Conservation (phyloP, 1,139 yeast species). For the Pichia sorboxylosa region DNA sequence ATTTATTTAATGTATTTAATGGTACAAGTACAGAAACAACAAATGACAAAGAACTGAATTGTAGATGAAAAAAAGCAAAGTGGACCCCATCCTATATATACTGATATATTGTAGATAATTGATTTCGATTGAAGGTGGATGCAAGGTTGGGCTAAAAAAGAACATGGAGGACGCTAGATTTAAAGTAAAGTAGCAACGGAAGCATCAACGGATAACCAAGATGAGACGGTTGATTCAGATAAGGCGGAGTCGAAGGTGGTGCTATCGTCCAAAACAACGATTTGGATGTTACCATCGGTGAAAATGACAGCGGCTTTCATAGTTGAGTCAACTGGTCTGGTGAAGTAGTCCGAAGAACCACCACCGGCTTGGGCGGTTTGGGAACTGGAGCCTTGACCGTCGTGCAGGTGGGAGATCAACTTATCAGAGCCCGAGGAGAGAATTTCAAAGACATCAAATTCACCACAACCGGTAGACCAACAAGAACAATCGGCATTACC, state of each 20-base stretch:
- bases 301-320: slow-evolving; percentile 89
- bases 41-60: no score
- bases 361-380: slow-evolving; percentile 51
- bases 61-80: no score
- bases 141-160: no score
- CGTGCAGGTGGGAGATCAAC: slow-evolving; percentile 75
- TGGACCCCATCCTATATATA: no score
- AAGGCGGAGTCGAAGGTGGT: slow-evolving; percentile 45
- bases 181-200: slow-evolving; percentile 28
- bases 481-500: slow-evolving; percentile 75
- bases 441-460: slow-evolving; percentile 83
- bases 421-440: slow-evolving; percentile 59
- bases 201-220: slow-evolving; percentile 44
- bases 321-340: slow-evolving; percentile 66
- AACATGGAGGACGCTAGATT: no score
- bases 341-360: slow-evolving; percentile 78
- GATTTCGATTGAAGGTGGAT: no score
- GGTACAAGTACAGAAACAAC: no score
- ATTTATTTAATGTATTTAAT: no score
- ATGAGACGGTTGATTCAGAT: slow-evolving; percentile 38
- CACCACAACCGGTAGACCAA: slow-evolving; percentile 97
- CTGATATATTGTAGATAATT: no score
- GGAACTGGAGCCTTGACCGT: slow-evolving; percentile 63
- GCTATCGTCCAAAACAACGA: slow-evolving; percentile 47
- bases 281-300: slow-evolving; percentile 41